Conservation (phyloP, 2,329 filamentous ascomycete genomes). For the Ascochyta pisi region DNA sequence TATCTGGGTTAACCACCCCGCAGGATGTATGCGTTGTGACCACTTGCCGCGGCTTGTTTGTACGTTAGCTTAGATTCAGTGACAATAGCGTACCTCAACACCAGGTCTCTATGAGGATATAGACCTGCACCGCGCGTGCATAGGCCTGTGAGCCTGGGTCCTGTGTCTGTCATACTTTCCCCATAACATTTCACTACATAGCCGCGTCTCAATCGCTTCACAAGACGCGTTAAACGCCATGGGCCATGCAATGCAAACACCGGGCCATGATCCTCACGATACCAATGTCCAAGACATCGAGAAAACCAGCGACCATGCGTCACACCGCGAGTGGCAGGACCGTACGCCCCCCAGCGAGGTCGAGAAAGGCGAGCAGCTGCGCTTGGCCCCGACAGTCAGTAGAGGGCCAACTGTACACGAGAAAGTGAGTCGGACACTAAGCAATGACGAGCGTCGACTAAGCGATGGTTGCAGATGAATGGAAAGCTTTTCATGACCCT, state of each 20-base stretch:
- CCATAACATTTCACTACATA: conserved; percentile 9
- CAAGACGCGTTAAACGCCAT: background rate
- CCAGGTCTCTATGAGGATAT: conserved; percentile 7
- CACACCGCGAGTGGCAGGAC: conserved; percentile 21
- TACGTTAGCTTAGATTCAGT: background rate
- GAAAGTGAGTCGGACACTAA: conserved; percentile 20
- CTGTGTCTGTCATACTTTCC: conserved; percentile 7
- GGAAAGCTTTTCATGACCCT: conserved; percentile 61
- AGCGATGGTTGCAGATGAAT: conserved; percentile 25
- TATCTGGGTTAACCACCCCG: background rate
- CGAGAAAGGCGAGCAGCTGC: conserved; percentile 25
- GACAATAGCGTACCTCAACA: conserved; percentile 4
- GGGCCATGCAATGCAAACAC: conserved; percentile 19
- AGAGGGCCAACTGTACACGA: conserved; percentile 33
- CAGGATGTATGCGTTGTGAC: background rate
- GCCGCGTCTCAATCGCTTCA: background rate
- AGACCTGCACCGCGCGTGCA: conserved; percentile 10
- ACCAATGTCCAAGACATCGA: conserved; percentile 10
- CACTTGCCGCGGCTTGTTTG: conserved; percentile 17
- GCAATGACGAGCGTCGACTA: background rate
- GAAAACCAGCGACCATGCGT: background rate
- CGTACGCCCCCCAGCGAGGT: conserved; percentile 27
- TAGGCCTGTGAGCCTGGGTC: conserved; percentile 2
- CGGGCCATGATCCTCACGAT: conserved; percentile 14
- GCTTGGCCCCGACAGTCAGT: conserved; percentile 18